A percentile compares a stretch with the other conserved stretches of the same genome.
Conservation (phyloP, 768 basidiomycete species). For the Hortiboletus flavorubellus region DNA sequence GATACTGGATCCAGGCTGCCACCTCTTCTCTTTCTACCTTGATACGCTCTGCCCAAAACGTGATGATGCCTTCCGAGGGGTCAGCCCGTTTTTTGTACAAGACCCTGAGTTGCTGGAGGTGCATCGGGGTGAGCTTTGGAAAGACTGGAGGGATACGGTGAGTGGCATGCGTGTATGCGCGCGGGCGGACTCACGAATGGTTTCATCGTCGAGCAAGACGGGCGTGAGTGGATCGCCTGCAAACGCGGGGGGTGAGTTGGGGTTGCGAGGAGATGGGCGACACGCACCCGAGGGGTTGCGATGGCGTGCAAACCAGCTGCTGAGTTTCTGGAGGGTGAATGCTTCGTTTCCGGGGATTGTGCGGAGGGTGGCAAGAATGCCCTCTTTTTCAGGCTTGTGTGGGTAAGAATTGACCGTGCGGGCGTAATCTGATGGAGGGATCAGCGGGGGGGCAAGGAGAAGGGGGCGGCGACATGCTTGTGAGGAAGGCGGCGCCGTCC, state of each 20-base stretch:
- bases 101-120: conserved; percentile 21
- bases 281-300: conserved; percentile 5
- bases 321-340: conserved; percentile 16
- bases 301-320: conserved; percentile 23
- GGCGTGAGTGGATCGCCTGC: background rate
- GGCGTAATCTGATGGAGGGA: conserved; percentile 16
- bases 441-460: background rate
- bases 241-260: background rate
- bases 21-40: conserved; percentile 19
- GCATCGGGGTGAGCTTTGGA: conserved; percentile 20
- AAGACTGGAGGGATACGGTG: conserved; percentile 19
- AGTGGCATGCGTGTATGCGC: conserved; percentile 3
- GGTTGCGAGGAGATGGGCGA: background rate
- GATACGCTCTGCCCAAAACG: conserved; percentile 27
- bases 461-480: background rate
- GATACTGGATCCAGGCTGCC: conserved; percentile 27
- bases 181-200: conserved; percentile 18
- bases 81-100: conserved; percentile 13
- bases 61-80: conserved; percentile 22
- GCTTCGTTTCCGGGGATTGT: conserved; percentile 23
- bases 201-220: conserved; percentile 21
- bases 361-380: conserved; percentile 11
- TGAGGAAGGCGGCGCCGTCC: conserved; percentile 3
- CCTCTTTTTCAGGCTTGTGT: conserved; percentile 5
- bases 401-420: conserved; percentile 15